phyloP scores from a whole-genome alignment of 2,329 filamentous ascomycete genomes.

The Diaporthe longicolla region DNA sequence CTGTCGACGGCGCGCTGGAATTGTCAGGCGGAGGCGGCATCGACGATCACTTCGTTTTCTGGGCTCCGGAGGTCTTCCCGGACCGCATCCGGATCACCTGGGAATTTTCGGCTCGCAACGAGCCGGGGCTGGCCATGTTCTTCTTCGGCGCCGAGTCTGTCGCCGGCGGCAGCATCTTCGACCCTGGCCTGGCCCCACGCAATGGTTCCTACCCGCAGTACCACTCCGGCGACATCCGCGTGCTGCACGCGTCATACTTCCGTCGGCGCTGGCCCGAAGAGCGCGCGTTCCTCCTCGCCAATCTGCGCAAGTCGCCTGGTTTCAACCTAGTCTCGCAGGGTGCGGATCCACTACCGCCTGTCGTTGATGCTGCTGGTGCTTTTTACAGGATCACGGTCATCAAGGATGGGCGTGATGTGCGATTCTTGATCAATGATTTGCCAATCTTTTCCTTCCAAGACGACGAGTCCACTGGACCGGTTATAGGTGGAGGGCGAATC shows the following conservation, averaged over 20 bases:
- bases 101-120: conserved; percentile 51
- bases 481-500: conserved; percentile 47
- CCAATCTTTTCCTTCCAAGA: conserved; percentile 48
- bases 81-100: conserved; percentile 51
- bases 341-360: conserved; percentile 50
- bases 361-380: conserved; percentile 48
- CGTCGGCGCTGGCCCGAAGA: conserved; percentile 49
- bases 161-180: conserved; percentile 50
- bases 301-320: conserved; percentile 51
- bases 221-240: conserved; percentile 45
- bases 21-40: conserved; percentile 47
- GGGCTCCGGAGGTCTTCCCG: conserved; percentile 51
- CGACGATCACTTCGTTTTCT: conserved; percentile 52
- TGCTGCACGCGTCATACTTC: conserved; percentile 46
- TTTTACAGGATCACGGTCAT: conserved; percentile 51
- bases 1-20: conserved; percentile 49
- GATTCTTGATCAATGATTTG: conserved; percentile 50
- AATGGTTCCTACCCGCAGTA: conserved; percentile 47
- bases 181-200: conserved; percentile 46
- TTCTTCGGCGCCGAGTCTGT: conserved; percentile 52
- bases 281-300: conserved; percentile 50
- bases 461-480: conserved; percentile 50
- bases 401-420: conserved; percentile 50
- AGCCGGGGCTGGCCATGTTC: conserved; percentile 53
- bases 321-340: conserved; percentile 50